A percentile compares a stretch with the other conserved stretches of the same genome.
Conservation (phyloP, 176 grass and related monocot genomes). For the Cenchrus purpureus region DNA sequence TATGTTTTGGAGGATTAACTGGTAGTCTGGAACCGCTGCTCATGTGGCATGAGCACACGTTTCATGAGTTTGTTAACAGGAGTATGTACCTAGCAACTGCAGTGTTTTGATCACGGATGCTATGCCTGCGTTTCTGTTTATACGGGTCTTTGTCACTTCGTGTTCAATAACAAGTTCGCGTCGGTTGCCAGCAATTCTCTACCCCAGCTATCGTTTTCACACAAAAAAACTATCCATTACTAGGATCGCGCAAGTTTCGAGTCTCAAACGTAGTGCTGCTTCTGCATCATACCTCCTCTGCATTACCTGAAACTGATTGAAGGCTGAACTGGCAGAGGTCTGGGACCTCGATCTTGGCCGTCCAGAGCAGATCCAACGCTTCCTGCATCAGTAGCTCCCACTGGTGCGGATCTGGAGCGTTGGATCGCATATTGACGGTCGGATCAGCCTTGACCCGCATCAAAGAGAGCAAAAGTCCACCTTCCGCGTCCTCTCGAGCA, state of each 20-base stretch:
- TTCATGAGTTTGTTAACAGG: conserved; percentile 2
- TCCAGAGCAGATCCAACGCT: neutral
- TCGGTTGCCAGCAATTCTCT: too few relatives aligned
- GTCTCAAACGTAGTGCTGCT: too few relatives aligned
- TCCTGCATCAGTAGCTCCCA: neutral
- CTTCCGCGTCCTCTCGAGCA: neutral
- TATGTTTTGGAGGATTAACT: conserved; percentile 11
- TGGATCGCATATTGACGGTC: neutral
- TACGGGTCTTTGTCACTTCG: neutral
- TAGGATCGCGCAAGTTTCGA: too few relatives aligned
- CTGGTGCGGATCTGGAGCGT: conserved; percentile 10
- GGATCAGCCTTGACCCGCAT: neutral
- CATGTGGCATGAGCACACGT: neutral
- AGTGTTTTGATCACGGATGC: neutral
- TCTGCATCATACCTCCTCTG: too few relatives aligned
- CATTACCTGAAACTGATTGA: neutral
- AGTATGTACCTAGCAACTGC: neutral
- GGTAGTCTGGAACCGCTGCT: neutral
- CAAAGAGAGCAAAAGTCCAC: neutral
- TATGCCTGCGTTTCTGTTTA: neutral
- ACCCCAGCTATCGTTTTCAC: too few relatives aligned
- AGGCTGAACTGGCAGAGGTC: neutral
- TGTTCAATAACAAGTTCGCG: neutral
- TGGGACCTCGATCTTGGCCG: neutral
- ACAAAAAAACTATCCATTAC: too few relatives aligned